Conservation (phyloP, 768 basidiomycete species). For the Tulasnella sp. region DNA sequence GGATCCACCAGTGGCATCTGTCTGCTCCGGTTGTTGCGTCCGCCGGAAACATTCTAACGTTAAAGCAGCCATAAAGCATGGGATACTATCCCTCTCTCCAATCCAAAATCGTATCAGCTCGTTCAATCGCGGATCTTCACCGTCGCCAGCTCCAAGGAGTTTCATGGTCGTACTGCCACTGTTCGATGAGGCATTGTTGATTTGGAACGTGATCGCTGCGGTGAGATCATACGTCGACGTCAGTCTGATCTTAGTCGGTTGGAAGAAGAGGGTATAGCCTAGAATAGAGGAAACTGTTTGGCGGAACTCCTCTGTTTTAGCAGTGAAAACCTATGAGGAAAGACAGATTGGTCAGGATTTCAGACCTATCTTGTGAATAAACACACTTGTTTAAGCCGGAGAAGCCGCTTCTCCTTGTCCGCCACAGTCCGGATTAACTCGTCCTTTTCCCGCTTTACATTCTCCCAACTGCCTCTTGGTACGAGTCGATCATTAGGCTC, state of each 20-base stretch:
- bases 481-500: constrained; percentile 38
- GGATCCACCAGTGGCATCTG: no score
- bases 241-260: constrained; percentile 80
- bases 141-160: constrained; percentile 12
- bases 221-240: constrained; percentile 84
- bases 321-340: constrained; percentile 56
- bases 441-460: constrained; percentile 54
- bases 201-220: constrained; percentile 70
- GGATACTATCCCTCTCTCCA: constrained; percentile 15
- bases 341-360: not conserved
- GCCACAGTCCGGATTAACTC: constrained; percentile 53
- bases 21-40: not conserved
- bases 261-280: constrained; percentile 85
- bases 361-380: not conserved
- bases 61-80: constrained; percentile 17
- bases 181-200: constrained; percentile 1
- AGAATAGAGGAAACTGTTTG: constrained; percentile 83
- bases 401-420: constrained; percentile 73
- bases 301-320: constrained; percentile 83
- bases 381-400: constrained; percentile 67
- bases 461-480: constrained; percentile 71
- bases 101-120: constrained; percentile 17
- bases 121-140: not conserved
- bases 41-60: constrained; percentile 15
- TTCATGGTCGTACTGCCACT: constrained; percentile 16